A percentile compares a stretch with the other conserved stretches of the same genome.
phyloP scores from a whole-genome alignment of 2,329 filamentous ascomycete species.

The Ascochyta lentis region DNA sequence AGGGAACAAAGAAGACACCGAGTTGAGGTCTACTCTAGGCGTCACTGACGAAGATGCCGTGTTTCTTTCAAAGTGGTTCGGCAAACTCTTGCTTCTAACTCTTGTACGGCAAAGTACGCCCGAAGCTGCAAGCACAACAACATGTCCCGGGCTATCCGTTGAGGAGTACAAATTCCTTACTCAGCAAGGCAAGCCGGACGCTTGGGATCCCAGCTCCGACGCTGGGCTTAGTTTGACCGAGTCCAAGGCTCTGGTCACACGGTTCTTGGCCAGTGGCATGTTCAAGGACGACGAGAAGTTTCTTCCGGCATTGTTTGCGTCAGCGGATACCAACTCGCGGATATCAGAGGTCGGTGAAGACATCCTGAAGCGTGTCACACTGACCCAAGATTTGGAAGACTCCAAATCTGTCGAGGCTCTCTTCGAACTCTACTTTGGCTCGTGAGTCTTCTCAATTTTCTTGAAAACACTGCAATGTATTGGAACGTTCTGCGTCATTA shows the following conservation, averaged over 20 bases:
- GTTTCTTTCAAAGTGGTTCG: constrained; percentile 77
- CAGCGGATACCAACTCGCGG: constrained; percentile 80
- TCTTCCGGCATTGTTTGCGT: constrained; percentile 81
- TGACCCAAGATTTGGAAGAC: constrained; percentile 75
- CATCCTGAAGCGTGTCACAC: constrained; percentile 77
- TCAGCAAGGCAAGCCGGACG: constrained; percentile 69
- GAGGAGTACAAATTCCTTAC: constrained; percentile 74
- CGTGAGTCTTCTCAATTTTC: constrained; percentile 24
- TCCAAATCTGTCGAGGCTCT: constrained; percentile 67
- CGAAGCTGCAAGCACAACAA: constrained; percentile 49
- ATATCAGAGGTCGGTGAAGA: constrained; percentile 88
- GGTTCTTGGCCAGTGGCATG: constrained; percentile 81
- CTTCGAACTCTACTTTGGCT: constrained; percentile 73
- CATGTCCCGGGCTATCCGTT: constrained; percentile 67
- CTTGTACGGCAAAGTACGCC: constrained; percentile 43
- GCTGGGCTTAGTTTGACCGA: constrained; percentile 71
- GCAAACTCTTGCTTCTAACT: constrained; percentile 74
- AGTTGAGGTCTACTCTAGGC: constrained; percentile 70
- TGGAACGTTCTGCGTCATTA: too few relatives aligned
- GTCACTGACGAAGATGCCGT: constrained; percentile 74
- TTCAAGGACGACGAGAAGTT: constrained; percentile 86
- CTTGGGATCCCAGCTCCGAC: constrained; percentile 67
- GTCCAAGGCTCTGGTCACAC: constrained; percentile 72
- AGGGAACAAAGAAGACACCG: constrained; percentile 78
- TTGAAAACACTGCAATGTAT: not conserved